Percentiles rank a stretch among this genome's conserved stretches.
These are phyloP conservation scores for Vachellia collinsii DNA, from an alignment of 306 rosid species.

Conservation along the genomic window DNA sequence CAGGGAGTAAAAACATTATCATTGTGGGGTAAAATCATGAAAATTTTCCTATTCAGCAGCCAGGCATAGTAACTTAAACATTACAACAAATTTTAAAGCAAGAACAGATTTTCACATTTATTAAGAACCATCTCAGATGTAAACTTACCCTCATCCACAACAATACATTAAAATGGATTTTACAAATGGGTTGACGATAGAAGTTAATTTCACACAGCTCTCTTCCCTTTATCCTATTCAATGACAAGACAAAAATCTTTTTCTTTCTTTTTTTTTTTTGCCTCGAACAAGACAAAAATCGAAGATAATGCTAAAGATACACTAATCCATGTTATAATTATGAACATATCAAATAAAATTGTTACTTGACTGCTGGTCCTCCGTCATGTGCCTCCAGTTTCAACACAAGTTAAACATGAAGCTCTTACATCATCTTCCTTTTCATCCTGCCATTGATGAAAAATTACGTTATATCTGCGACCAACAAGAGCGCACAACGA, in stretches of 20 bases:
- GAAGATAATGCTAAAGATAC: conserved; percentile 48
- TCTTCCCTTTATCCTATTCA: conserved; percentile 34
- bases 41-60: conserved; percentile 31
- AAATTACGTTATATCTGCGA: conserved; percentile 29
- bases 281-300: conserved; percentile 59
- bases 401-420: conserved; percentile 37
- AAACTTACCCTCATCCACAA: conserved; percentile 38
- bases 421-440: conserved; percentile 26
- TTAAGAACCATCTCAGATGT: conserved; percentile 37
- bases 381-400: conserved; percentile 38
- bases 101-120: conserved; percentile 49
- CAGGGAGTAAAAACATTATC: not conserved
- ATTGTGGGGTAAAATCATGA: conserved; percentile 8
- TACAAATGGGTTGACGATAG: conserved; percentile 43
- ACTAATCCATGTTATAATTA: conserved; percentile 41
- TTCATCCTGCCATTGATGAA: conserved; percentile 33
- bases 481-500: conserved; percentile 22
- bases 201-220: conserved; percentile 33
- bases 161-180: conserved; percentile 46
- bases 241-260: conserved; percentile 56
- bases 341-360: conserved; percentile 43
- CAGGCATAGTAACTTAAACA: conserved; percentile 28
- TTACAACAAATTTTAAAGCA: conserved; percentile 43
- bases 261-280: too few species aligned
- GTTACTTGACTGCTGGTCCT: conserved; percentile 24